phyloP scores from a whole-genome alignment of 768 basidiomycete species.

The Leccinellum albellum region DNA sequence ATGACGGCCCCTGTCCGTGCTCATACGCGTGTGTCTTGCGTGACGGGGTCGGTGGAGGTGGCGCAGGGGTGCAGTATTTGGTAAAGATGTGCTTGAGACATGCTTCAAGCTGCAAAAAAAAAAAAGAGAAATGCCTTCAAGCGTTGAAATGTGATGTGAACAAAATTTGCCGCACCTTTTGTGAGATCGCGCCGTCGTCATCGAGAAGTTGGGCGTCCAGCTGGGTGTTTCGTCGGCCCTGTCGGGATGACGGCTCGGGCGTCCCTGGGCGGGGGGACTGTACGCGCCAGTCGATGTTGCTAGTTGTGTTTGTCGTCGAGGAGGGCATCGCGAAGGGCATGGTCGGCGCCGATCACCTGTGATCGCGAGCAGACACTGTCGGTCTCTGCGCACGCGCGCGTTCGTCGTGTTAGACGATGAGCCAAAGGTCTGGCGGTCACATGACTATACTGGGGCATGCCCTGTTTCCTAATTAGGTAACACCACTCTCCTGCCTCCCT shows the following conservation, averaged over 20 bases:
- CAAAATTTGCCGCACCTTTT: slow-evolving; percentile 42
- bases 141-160: not conserved
- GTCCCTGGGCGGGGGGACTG: slow-evolving; percentile 56
- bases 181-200: slow-evolving; percentile 64
- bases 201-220: slow-evolving; percentile 59
- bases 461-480: slow-evolving; percentile 14
- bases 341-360: slow-evolving; percentile 13
- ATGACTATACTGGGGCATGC: not conserved
- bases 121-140: not conserved
- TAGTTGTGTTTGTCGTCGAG: not conserved
- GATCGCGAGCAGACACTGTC: slow-evolving; percentile 10
- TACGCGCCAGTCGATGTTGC: slow-evolving; percentile 22
- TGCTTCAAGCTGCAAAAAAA: slow-evolving; percentile 50
- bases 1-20: slow-evolving; percentile 12
- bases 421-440: slow-evolving; percentile 17
- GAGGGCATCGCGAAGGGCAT: slow-evolving; percentile 16
- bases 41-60: slow-evolving; percentile 17
- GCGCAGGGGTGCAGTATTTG: slow-evolving; percentile 62
- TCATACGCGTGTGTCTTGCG: slow-evolving; percentile 12
- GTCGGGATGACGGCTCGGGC: slow-evolving; percentile 57
- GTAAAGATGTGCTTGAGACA: slow-evolving; percentile 76
- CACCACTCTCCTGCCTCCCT: not conserved
- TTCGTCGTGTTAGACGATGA: slow-evolving; percentile 22
- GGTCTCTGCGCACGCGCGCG: slow-evolving; percentile 11
- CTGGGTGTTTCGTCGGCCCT: slow-evolving; percentile 52